Percentiles rank a stretch among this genome's conserved stretches.
These are phyloP conservation scores for Mediolabrus comicus DNA, from an alignment of 108 stramenopile genomes.

Conservation along the genomic window DNA sequence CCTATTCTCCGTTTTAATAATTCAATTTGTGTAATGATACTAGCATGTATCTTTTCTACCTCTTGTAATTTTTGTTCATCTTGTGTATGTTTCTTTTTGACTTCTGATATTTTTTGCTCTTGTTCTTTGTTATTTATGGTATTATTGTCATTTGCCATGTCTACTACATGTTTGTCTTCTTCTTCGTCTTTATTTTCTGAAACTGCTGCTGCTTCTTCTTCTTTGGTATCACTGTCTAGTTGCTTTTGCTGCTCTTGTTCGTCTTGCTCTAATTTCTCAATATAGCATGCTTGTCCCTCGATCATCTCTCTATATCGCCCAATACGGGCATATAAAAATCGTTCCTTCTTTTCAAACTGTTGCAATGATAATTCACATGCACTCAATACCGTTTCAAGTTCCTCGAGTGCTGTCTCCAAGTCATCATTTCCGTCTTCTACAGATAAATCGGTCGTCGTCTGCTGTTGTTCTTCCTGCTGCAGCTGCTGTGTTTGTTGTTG, in stretches of 20 bases:
- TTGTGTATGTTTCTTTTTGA: background rate
- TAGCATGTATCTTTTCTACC: background rate
- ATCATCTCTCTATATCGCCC: conserved; percentile 3
- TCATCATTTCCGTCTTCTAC: background rate
- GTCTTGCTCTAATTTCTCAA: background rate
- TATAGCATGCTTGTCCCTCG: background rate
- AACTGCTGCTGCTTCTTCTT: background rate
- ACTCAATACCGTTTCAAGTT: background rate
- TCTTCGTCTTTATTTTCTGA: background rate
- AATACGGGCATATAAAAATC: background rate
- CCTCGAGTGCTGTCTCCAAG: background rate
- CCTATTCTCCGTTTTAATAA: background rate
- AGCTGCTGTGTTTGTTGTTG: background rate
- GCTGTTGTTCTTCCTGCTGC: background rate
- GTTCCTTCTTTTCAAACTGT: conserved; percentile 4
- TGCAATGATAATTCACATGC: background rate
- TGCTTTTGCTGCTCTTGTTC: background rate
- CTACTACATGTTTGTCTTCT: background rate
- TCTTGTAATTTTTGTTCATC: background rate
- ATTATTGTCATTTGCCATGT: background rate
- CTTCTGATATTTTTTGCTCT: background rate
- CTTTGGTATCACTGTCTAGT: background rate
- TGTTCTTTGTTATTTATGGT: background rate
- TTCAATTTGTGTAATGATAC: conserved; percentile 1
- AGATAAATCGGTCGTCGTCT: background rate